Evolutionary conservation across 768 basidiomycete genomes (phyloP).

Genomic region (Mycena galericulata): DNA sequence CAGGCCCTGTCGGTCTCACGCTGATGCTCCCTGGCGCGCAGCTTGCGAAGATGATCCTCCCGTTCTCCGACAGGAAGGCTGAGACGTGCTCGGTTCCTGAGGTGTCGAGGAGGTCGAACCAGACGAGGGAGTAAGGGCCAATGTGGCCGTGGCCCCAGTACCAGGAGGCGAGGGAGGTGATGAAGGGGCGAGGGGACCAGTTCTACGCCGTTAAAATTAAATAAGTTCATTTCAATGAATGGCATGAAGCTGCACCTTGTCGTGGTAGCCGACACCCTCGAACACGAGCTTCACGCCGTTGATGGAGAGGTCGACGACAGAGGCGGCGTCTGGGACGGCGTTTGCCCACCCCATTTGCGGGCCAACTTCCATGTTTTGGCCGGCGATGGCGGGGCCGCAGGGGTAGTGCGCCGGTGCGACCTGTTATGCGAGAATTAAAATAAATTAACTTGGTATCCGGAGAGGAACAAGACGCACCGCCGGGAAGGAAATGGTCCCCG

Average conservation of each 20-base stretch:
- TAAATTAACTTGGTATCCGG: too few species aligned
- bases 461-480: slow-evolving; percentile 1
- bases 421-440: background rate
- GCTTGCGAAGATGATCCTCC: slow-evolving; percentile 8
- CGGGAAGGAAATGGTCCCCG: slow-evolving; percentile 24
- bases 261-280: slow-evolving; percentile 27
- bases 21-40: slow-evolving; percentile 6
- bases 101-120: slow-evolving; percentile 25
- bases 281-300: slow-evolving; percentile 20
- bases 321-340: slow-evolving; percentile 32
- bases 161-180: slow-evolving; percentile 21
- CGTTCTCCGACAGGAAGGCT: slow-evolving; percentile 20
- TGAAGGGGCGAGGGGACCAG: slow-evolving; percentile 23
- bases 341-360: slow-evolving; percentile 36
- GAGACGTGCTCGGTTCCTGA: slow-evolving; percentile 9
- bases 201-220: slow-evolving; percentile 11
- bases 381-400: slow-evolving; percentile 19
- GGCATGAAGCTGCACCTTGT: too few species aligned
- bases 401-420: slow-evolving; percentile 33
- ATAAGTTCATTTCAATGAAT: too few species aligned
- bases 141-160: slow-evolving; percentile 30
- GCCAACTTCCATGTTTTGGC: slow-evolving; percentile 21
- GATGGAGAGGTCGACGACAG: slow-evolving; percentile 28
- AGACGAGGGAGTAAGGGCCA: slow-evolving; percentile 28
- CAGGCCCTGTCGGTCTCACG: slow-evolving; percentile 18